These are phyloP conservation scores for Neoascochyta sp. DNA, from an alignment of 2,329 filamentous ascomycete genomes.

Conservation along the genomic window DNA sequence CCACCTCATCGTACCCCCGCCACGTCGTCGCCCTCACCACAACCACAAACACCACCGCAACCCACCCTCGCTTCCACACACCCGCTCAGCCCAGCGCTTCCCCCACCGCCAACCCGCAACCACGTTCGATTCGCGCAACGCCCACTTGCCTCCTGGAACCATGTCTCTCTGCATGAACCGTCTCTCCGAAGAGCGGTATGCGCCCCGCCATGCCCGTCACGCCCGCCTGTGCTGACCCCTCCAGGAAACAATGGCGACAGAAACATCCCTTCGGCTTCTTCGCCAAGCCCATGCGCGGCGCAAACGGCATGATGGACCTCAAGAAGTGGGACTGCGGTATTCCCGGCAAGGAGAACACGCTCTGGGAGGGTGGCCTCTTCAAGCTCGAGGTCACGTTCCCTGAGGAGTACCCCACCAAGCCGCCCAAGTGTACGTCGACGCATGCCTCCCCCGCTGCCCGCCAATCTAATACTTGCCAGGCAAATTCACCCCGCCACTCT, in stretches of 20 bases:
- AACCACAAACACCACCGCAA: too few species aligned
- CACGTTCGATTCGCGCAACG: too few species aligned
- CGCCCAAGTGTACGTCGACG: conserved; percentile 79
- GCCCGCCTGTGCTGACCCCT: conserved; percentile 15
- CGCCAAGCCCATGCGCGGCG: conserved; percentile 77
- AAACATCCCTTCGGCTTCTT: conserved; percentile 98
- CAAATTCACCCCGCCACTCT: conserved; percentile 93
- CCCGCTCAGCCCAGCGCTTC: too few species aligned
- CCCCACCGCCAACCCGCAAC: too few species aligned
- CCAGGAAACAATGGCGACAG: conserved; percentile 90
- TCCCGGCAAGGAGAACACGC: conserved; percentile 91
- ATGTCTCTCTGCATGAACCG: conserved; percentile 91
- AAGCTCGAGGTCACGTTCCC: conserved; percentile 92
- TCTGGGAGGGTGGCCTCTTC: conserved; percentile 97
- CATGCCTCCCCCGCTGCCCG: background rate
- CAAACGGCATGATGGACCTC: conserved; percentile 79
- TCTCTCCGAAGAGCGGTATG: conserved; percentile 39
- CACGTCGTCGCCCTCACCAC: too few species aligned
- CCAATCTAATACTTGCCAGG: conserved; percentile 52
- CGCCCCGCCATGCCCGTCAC: background rate
- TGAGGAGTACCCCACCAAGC: conserved; percentile 97
- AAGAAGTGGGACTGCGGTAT: conserved; percentile 97
- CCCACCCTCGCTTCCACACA: too few species aligned
- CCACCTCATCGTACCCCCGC: too few species aligned
- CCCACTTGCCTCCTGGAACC: background rate